Conservation (phyloP, 257 asterid genomes). For the Solanum tacnaense region DNA sequence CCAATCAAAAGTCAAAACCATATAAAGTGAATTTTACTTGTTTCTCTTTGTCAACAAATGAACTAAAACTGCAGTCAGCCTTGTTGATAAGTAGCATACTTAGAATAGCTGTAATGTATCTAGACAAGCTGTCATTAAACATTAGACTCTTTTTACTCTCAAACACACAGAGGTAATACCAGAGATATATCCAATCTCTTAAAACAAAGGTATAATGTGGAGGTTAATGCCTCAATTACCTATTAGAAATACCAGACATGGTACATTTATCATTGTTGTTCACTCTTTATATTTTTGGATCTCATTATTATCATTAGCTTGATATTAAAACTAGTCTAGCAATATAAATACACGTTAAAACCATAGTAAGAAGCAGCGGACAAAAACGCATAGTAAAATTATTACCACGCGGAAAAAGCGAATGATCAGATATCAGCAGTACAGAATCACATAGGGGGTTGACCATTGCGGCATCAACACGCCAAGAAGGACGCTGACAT, state of each 20-base stretch:
- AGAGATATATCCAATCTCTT: neutral
- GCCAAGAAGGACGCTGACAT: slow-evolving; percentile 74
- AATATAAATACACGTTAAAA: neutral
- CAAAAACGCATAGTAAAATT: neutral
- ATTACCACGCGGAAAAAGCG: slow-evolving; percentile 75
- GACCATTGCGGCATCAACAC: slow-evolving; percentile 79
- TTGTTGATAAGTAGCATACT: neutral
- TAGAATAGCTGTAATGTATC: neutral
- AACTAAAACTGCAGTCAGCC: neutral
- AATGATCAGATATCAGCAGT: slow-evolving; percentile 80
- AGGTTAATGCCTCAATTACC: neutral
- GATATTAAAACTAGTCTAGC: neutral
- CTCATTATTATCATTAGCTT: neutral
- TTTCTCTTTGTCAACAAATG: neutral
- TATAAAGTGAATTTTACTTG: neutral
- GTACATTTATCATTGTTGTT: neutral
- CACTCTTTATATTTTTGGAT: neutral
- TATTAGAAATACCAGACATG: neutral
- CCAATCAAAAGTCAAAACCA: neutral
- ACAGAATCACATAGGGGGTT: slow-evolving; percentile 61
- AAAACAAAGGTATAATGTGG: neutral
- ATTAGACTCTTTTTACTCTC: slow-evolving; percentile 8
- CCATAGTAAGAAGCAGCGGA: neutral
- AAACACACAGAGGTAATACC: neutral
- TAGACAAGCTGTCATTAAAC: neutral